A percentile compares a stretch with the other conserved stretches of the same genome.
These are phyloP conservation scores for Aspergillus bridgeri DNA, from an alignment of 495 filamentous ascomycete species.

Conservation along the genomic window DNA sequence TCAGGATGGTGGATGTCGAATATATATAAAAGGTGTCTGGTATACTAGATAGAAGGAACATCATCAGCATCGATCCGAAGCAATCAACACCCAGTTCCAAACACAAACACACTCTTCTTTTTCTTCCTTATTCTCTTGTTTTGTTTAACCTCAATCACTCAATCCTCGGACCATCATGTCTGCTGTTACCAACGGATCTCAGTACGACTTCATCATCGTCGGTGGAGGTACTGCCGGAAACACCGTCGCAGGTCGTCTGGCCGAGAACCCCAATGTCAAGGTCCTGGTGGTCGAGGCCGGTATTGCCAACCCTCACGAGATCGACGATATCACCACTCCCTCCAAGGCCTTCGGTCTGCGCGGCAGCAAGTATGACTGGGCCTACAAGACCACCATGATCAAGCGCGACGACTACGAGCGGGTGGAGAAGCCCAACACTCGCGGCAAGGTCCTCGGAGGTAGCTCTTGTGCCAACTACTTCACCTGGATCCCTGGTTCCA, in stretches of 20 bases:
- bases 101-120: neutral
- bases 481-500: constrained; percentile 54
- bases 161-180: constrained; percentile 18
- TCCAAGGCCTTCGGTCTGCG: constrained; percentile 40
- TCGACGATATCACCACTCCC: constrained; percentile 44
- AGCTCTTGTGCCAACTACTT: constrained; percentile 53
- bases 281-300: constrained; percentile 56
- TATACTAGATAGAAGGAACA: neutral
- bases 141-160: neutral
- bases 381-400: constrained; percentile 62
- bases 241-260: constrained; percentile 56
- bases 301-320: constrained; percentile 34
- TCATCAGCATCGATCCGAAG: neutral
- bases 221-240: constrained; percentile 60
- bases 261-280: constrained; percentile 47
- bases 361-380: constrained; percentile 55
- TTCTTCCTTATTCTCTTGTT: neutral
- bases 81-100: neutral
- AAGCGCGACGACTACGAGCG: constrained; percentile 58
- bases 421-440: constrained; percentile 59
- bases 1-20: neutral
- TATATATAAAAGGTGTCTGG: neutral
- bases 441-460: constrained; percentile 54
- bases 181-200: constrained; percentile 22
- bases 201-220: constrained; percentile 39